Conservation (phyloP, 257 asterid species). For the Echites panduratus region DNA sequence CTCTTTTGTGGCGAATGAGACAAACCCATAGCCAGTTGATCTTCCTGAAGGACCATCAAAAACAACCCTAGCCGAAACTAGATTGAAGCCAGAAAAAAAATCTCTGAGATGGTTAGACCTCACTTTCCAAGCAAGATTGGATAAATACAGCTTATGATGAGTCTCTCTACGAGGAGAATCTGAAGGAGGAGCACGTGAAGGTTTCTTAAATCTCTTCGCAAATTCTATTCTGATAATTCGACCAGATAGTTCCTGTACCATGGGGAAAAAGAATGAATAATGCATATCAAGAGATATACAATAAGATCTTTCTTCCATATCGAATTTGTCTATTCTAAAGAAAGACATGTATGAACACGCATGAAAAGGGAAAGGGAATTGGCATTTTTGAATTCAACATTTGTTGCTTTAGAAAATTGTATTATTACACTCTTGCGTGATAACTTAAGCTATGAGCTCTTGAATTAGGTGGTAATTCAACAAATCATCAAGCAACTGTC, state of each 20-base stretch:
- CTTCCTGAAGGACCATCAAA: constrained; percentile 64
- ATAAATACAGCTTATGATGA: constrained; percentile 53
- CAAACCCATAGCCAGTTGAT: constrained; percentile 87
- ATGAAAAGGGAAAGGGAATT: background rate
- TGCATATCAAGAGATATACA: background rate
- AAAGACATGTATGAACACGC: background rate
- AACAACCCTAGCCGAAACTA: constrained; percentile 63
- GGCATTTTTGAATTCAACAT: background rate
- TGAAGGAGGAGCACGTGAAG: constrained; percentile 34
- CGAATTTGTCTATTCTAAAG: background rate
- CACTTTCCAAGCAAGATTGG: constrained; percentile 89
- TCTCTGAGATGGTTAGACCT: constrained; percentile 74
- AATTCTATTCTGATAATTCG: constrained; percentile 68
- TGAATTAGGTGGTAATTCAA: background rate
- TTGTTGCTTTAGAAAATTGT: background rate
- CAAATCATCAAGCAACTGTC: background rate
- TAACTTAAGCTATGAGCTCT: background rate
- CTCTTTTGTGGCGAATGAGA: constrained; percentile 72
- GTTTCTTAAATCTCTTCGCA: constrained; percentile 70
- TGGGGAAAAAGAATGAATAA: constrained; percentile 15
- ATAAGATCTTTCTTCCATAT: background rate
- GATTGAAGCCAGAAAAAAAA: constrained; percentile 56
- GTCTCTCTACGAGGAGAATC: constrained; percentile 39
- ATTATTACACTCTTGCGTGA: background rate
- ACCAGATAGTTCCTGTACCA: constrained; percentile 61